Conservation (phyloP, 495 filamentous ascomycete species). For the Clohesyomyces aquaticus region DNA sequence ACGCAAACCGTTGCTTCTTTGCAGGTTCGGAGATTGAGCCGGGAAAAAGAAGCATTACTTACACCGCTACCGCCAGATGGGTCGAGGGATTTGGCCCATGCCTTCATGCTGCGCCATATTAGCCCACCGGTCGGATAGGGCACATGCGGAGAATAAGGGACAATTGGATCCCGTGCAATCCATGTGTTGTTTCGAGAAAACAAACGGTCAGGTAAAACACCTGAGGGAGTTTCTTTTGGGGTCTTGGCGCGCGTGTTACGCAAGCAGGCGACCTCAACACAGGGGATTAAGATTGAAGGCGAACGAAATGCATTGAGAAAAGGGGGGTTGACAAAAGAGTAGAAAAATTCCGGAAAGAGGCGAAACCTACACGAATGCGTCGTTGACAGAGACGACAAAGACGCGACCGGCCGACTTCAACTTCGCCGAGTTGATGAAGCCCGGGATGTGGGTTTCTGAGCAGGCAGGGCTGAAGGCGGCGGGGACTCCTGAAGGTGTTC, state of each 20-base stretch:
- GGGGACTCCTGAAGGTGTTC: slow-evolving; percentile 61
- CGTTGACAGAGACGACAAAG: slow-evolving; percentile 87
- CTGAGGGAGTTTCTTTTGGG: background rate
- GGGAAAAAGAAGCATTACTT: slow-evolving; percentile 48
- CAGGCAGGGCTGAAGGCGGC: slow-evolving; percentile 86
- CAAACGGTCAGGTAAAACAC: background rate
- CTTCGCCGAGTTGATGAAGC: slow-evolving; percentile 76
- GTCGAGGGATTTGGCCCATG: slow-evolving; percentile 77
- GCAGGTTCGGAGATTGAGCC: background rate
- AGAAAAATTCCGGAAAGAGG: background rate
- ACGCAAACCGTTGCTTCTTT: background rate
- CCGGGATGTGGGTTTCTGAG: slow-evolving; percentile 77
- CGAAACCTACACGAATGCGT: slow-evolving; percentile 82
- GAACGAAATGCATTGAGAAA: background rate
- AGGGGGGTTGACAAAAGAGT: background rate
- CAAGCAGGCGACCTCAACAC: too few relatives aligned
- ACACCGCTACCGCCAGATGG: slow-evolving; percentile 72
- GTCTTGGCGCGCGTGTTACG: too few relatives aligned
- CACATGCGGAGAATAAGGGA: background rate
- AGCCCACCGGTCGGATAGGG: slow-evolving; percentile 7
- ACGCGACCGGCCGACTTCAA: slow-evolving; percentile 75
- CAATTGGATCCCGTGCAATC: background rate
- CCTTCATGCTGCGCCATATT: slow-evolving; percentile 68
- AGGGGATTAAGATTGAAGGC: slow-evolving; percentile 14
- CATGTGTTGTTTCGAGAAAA: background rate